phyloP scores from a whole-genome alignment of 441 rosid species.

The Gossypium laxum region DNA sequence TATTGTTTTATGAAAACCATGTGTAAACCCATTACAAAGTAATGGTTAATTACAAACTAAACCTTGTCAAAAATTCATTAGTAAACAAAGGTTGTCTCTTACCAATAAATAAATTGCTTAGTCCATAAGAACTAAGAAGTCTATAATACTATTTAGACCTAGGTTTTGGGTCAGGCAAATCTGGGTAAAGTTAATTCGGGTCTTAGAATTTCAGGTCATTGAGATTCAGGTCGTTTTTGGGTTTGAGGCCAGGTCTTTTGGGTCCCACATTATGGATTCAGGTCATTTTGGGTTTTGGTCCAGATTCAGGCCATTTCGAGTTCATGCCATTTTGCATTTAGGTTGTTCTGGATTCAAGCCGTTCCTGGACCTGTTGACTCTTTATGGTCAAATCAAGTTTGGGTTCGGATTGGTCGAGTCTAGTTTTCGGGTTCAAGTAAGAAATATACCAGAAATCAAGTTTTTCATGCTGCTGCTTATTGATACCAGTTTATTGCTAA shows the following conservation, averaged over 20 bases:
- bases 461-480: not conserved
- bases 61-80: not conserved
- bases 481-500: not conserved
- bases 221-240: not conserved
- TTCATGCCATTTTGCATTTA: not conserved
- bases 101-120: not conserved
- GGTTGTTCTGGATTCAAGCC: not conserved
- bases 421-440: not conserved
- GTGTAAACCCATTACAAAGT: not conserved
- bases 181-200: not conserved
- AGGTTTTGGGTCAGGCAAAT: not conserved
- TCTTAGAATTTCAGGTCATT: not conserved
- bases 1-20: not conserved
- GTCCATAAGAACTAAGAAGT: not conserved
- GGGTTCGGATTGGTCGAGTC: not conserved
- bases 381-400: not conserved
- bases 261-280: not conserved
- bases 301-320: not conserved
- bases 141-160: not conserved
- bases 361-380: not conserved
- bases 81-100: not conserved
- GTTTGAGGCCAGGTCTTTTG: not conserved
- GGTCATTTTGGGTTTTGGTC: not conserved
- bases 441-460: not conserved
- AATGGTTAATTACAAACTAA: not conserved